Base-by-base conservation (phyloP, 2,329 filamentous ascomycete species). In the Colletotrichum sp. region DNA sequence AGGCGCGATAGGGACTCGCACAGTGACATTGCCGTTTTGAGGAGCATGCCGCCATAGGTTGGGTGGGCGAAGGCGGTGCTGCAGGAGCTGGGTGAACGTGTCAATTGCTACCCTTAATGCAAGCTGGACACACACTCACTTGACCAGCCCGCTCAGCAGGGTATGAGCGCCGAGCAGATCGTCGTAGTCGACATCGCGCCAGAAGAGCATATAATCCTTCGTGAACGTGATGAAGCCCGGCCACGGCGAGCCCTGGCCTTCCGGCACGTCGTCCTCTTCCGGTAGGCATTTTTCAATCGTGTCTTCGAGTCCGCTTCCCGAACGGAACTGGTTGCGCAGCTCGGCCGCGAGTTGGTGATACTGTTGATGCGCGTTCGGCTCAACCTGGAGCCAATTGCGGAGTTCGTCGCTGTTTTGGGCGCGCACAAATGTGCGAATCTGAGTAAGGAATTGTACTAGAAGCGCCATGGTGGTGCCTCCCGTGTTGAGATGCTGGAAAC, bases 11-110 rank as follows among this genome's bases (percentile, higher is more conserved):
- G 91, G 9, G 95, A 92, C 79, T 94, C 92, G 36, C 95, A 96
- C 69, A 98, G 91, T 34, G 94, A 94, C 80, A 98, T 93, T 82
- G 95, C 95, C 5, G 95, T 96, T 57, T 95, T 93, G 55, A 98
- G 91, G 80, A 98, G 92, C 80, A 98, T 90, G 34, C 94, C 91
- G 36, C 96, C 96, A 82, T 96, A 93, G 15, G 92, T 93, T 3
- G 94, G 92, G 81, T 98, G 94, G 8, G 93, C 92, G 64, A 98
- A 91, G 1, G 96, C 96, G 24, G 94, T 94, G 30, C 95, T 94
- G 79, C 94, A 97, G 80, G 96, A 94, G 81, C 95, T 96, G 71
- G 24, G 24, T 34, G 12, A 28, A 13, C 9, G n/a, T 60, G 59
- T 73, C 52, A 75, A 64, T 63, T 36, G 15, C 13, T n/a, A 34